Conservation (phyloP, 305 asterid genomes). For the Ilex paraguariensis region DNA sequence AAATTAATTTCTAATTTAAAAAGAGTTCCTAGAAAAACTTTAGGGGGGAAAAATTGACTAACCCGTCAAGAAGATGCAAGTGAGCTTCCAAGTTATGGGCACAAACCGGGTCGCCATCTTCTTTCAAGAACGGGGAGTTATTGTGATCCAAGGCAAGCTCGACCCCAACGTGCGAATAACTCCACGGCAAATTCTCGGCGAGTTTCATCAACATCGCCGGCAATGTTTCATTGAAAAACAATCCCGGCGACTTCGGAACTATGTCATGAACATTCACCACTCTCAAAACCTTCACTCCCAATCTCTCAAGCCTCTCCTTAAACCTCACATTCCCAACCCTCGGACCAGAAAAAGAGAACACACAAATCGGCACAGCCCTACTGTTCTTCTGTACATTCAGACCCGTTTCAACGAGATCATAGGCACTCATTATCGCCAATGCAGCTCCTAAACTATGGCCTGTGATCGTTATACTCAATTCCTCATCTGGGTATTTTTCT, state of each 20-base stretch:
- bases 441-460: constrained; percentile 31
- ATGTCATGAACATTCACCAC: constrained; percentile 24
- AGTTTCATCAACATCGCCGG: constrained; percentile 21
- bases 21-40: no score
- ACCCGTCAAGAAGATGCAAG: constrained; percentile 59
- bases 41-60: constrained; percentile 3
- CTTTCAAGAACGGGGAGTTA: constrained; percentile 37
- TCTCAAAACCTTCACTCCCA: constrained; percentile 27
- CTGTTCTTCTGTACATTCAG: not conserved
- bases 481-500: constrained; percentile 14
- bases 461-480: constrained; percentile 21
- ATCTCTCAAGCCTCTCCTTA: constrained; percentile 8
- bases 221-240: constrained; percentile 32
- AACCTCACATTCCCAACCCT: constrained; percentile 30
- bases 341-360: constrained; percentile 23
- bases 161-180: constrained; percentile 50
- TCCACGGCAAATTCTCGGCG: constrained; percentile 42
- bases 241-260: constrained; percentile 40
- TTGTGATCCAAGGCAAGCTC: constrained; percentile 43
- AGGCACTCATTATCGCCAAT: constrained; percentile 18
- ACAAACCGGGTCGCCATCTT: constrained; percentile 18
- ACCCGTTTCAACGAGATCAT: constrained; percentile 24
- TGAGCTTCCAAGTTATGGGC: constrained; percentile 53
- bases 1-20: no score
- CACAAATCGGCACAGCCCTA: constrained; percentile 8